Percentiles rank a stretch among this genome's conserved stretches.
phyloP scores from a whole-genome alignment of 805 yeast genomes.

The Myxozyma neglecta region DNA sequence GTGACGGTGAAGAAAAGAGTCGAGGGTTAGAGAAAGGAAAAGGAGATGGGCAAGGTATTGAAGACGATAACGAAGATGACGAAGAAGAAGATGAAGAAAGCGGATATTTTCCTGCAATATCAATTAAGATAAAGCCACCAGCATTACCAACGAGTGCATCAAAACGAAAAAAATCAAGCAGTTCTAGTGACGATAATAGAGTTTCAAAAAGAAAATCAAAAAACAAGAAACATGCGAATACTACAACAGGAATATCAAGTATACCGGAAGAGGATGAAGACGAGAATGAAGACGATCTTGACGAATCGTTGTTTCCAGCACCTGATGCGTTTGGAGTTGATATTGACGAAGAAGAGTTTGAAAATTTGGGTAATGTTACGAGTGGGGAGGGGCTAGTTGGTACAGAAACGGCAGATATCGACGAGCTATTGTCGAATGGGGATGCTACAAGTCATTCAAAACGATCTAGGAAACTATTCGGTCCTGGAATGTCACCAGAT shows the following conservation, averaged over 20 bases:
- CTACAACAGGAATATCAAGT: background rate
- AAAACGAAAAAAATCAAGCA: background rate
- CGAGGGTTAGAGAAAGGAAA: background rate
- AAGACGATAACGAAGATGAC: background rate
- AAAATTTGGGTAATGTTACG: background rate
- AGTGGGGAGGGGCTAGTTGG: background rate
- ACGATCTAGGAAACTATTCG: slow-evolving; percentile 6
- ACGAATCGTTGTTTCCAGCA: slow-evolving; percentile 9
- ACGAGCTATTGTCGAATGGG: background rate
- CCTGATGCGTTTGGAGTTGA: slow-evolving; percentile 16
- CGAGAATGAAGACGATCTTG: slow-evolving; percentile 1
- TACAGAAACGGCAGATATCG: background rate
- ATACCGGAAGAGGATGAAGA: background rate
- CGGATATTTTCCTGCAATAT: background rate
- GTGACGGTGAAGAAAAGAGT: background rate
- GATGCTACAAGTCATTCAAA: background rate
- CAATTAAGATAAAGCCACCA: slow-evolving; percentile 4
- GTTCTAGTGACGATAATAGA: background rate
- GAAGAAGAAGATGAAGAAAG: background rate
- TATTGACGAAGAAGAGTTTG: slow-evolving; percentile 2
- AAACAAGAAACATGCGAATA: background rate
- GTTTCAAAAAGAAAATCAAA: background rate
- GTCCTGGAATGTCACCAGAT: slow-evolving; percentile 24
- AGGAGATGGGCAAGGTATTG: background rate
- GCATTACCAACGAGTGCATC: background rate